Evolutionary conservation across 768 basidiomycete species (phyloP).

Genomic region (Kwoniella heveanensis): DNA sequence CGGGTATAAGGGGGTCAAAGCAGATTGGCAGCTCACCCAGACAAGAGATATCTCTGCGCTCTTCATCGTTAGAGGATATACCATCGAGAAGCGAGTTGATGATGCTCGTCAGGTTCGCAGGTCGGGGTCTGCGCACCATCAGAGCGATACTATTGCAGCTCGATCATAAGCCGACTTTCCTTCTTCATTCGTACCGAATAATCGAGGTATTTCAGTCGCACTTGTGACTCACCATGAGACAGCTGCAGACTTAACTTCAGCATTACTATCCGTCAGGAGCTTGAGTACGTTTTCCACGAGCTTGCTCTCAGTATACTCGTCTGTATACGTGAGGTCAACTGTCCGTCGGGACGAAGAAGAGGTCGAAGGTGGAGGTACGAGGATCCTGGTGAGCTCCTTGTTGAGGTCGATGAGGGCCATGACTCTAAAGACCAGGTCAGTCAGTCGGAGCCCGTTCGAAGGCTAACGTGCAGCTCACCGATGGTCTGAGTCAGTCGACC

Average conservation of each 20-base stretch:
- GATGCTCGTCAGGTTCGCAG: constrained; percentile 75
- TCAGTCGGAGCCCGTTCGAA: neutral
- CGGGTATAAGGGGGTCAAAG: too few relatives aligned
- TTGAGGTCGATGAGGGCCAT: constrained; percentile 97
- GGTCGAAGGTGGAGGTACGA: constrained; percentile 11
- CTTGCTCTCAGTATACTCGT: constrained; percentile 81
- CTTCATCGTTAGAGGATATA: constrained; percentile 83
- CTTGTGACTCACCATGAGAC: constrained; percentile 75
- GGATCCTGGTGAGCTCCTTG: constrained; percentile 79
- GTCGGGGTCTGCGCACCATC: constrained; percentile 83
- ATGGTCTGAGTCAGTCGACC: constrained; percentile 47
- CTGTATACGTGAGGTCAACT: constrained; percentile 61
- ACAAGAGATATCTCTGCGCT: constrained; percentile 88
- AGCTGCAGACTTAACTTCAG: constrained; percentile 96
- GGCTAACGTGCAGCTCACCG: constrained; percentile 30
- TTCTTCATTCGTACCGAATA: too few relatives aligned
- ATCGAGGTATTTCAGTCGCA: neutral
- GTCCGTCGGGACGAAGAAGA: constrained; percentile 14
- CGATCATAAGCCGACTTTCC: constrained; percentile 3
- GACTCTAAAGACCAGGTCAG: constrained; percentile 63
- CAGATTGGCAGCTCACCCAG: constrained; percentile 73
- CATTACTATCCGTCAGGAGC: constrained; percentile 90
- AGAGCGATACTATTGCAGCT: constrained; percentile 69
- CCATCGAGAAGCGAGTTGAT: constrained; percentile 87
- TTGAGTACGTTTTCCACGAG: constrained; percentile 80